These are phyloP conservation scores for Sutorius eximius DNA, from an alignment of 1,284 basidiomycete genomes.

Conservation along the genomic window DNA sequence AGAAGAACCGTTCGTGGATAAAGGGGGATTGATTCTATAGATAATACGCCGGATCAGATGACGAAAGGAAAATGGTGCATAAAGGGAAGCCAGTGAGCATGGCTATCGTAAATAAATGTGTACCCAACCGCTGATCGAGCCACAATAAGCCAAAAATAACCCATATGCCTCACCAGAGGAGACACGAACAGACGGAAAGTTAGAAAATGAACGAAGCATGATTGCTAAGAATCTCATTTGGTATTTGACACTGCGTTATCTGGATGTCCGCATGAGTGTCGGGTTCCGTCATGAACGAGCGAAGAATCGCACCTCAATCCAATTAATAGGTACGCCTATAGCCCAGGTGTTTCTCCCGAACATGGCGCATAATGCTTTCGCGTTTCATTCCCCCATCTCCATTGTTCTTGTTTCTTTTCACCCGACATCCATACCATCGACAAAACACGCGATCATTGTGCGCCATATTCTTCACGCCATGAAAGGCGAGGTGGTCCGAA, in stretches of 20 bases:
- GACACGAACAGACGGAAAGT: too few species aligned
- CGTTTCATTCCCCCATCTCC: slow-evolving; percentile 12
- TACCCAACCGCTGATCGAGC: too few species aligned
- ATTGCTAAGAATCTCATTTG: neutral
- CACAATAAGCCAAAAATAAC: neutral
- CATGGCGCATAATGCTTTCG: slow-evolving; percentile 23
- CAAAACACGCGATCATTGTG: neutral
- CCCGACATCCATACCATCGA: slow-evolving; percentile 19
- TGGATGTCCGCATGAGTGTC: neutral
- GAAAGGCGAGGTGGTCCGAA: slow-evolving; percentile 13
- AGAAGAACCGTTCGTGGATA: too few species aligned
- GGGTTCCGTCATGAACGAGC: neutral
- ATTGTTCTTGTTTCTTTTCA: neutral
- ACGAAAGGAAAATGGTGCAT: too few species aligned
- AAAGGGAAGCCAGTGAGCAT: too few species aligned
- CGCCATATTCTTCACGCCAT: slow-evolving; percentile 1
- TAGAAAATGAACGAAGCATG: neutral
- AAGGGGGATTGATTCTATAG: too few species aligned
- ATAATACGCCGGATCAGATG: too few species aligned
- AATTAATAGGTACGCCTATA: slow-evolving; percentile 15
- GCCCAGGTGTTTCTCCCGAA: slow-evolving; percentile 23
- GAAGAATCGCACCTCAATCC: neutral
- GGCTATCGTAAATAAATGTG: too few species aligned
- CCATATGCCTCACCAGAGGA: neutral
- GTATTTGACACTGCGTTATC: neutral